Evolutionary conservation across 176 grass and related monocot species (phyloP), one percentile per base, ranked within the genome.

Genomic region (Phoenix roebelenii): DNA sequence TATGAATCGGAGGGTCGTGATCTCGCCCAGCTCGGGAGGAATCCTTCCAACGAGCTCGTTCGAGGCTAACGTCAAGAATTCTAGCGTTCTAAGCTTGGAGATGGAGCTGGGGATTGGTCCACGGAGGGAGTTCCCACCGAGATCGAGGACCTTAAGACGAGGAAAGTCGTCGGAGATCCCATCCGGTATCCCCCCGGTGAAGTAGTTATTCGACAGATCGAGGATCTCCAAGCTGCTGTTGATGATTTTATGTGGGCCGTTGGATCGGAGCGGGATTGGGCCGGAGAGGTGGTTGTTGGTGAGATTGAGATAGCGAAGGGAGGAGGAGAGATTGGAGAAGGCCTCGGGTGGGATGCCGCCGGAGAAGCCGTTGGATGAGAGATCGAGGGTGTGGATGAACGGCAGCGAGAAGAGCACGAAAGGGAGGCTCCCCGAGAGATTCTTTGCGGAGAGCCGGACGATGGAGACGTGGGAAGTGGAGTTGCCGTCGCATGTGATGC

Each of bases 241-340:
- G 32, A 7, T 49, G 18, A 30, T 22, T 51, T 32, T 4, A 5
- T 50, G 16, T 1, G 22, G 39, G 15, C 49, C 63, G 3, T 25
- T 4, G 22, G 62, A 50, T 4, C 15, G 3, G 23, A 65, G n/a
- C 1, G 12, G 22, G 23, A 65, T 6, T 7, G 63, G 19, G 63
- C 49, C 63, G 18, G 63, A 65, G 3, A 65, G 63, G 63, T 52
- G 50, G 32, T 65, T 65, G 63, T 25, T 52, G 49, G 49, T 52
- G 15, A 65, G 63, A 23, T 65, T 65, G 49, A 65, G 63, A 50
- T 23, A n/a, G 63, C 50, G 63, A 50, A 65, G 63, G 63, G 63
- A 65, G 63, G 49, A 23, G 5, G 49, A 15, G 23, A 65, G 49
- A 23, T 16, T 22, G 22, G 15, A 16, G 22, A 65, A 65, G 63